A percentile compares a stretch with the other conserved stretches of the same genome.
These are phyloP conservation scores for Verruconis gallopava DNA, from an alignment of 2,329 filamentous ascomycete species.

Conservation along the genomic window DNA sequence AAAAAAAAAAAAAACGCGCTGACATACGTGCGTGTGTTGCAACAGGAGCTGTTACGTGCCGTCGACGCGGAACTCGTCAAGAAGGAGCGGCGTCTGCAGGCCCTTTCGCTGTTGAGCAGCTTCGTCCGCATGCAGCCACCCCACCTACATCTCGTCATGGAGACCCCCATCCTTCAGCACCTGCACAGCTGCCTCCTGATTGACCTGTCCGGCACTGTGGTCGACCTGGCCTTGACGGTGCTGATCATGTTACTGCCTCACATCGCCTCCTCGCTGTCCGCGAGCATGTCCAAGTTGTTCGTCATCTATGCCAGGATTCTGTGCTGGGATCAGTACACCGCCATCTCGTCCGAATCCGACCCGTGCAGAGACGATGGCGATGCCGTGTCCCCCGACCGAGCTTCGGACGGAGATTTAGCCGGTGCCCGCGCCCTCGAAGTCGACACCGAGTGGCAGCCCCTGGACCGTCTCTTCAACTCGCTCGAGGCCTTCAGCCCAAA, in stretches of 20 bases:
- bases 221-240: slow-evolving; percentile 62
- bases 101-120: slow-evolving; percentile 54
- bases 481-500: slow-evolving; percentile 53
- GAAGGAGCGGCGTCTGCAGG: slow-evolving; percentile 49
- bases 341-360: slow-evolving; percentile 16
- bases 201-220: slow-evolving; percentile 63
- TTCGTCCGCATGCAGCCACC: slow-evolving; percentile 68
- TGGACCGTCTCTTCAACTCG: slow-evolving; percentile 46
- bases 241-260: slow-evolving; percentile 74
- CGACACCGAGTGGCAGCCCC: slow-evolving; percentile 49
- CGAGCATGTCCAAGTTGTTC: slow-evolving; percentile 60
- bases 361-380: slow-evolving; percentile 9
- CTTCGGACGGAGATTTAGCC: slow-evolving; percentile 12
- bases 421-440: slow-evolving; percentile 17
- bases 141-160: slow-evolving; percentile 59
- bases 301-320: slow-evolving; percentile 68
- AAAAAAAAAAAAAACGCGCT: no score
- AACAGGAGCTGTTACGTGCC: slow-evolving; percentile 51
- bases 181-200: slow-evolving; percentile 61
- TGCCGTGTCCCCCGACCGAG: slow-evolving; percentile 19
- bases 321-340: slow-evolving; percentile 56
- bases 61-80: slow-evolving; percentile 55
- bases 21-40: no score
- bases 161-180: slow-evolving; percentile 59
- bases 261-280: slow-evolving; percentile 58